Evolutionary conservation across 495 filamentous ascomycete species (phyloP).

Genomic region (Hyaloscypha bicolor): DNA sequence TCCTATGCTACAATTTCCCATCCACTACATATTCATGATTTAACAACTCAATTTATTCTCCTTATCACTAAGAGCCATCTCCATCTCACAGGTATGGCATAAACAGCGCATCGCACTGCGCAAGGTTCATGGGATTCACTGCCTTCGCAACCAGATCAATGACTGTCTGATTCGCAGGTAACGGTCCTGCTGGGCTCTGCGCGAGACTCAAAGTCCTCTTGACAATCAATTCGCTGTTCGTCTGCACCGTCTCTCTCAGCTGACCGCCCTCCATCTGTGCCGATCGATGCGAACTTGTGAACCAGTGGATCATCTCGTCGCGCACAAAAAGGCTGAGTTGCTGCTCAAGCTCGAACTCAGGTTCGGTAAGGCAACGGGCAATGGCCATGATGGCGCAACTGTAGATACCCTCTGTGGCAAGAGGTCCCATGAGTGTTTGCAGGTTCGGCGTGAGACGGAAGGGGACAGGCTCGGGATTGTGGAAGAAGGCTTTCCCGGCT

Average conservation of each 20-base stretch:
- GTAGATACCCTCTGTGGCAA: slow-evolving; percentile 94
- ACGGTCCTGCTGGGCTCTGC: slow-evolving; percentile 58
- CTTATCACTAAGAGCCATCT: background rate
- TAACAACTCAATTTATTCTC: background rate
- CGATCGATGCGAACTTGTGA: slow-evolving; percentile 74
- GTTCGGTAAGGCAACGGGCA: slow-evolving; percentile 92
- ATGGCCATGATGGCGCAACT: slow-evolving; percentile 91
- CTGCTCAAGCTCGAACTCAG: slow-evolving; percentile 86
- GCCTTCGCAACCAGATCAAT: slow-evolving; percentile 87
- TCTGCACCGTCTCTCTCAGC: slow-evolving; percentile 83
- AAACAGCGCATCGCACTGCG: slow-evolving; percentile 87
- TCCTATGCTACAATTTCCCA: too few relatives aligned
- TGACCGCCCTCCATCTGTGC: slow-evolving; percentile 64
- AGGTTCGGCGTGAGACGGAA: slow-evolving; percentile 98
- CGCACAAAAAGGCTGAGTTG: slow-evolving; percentile 91
- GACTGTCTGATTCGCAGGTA: slow-evolving; percentile 95
- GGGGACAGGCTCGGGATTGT: slow-evolving; percentile 90
- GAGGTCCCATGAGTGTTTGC: slow-evolving; percentile 91
- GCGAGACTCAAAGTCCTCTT: slow-evolving; percentile 85
- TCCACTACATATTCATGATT: too few relatives aligned
- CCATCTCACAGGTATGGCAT: slow-evolving; percentile 83
- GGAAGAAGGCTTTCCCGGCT: slow-evolving; percentile 79
- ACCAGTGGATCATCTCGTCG: slow-evolving; percentile 98
- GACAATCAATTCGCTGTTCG: slow-evolving; percentile 87
- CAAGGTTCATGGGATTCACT: slow-evolving; percentile 83